A percentile compares a stretch with the other conserved stretches of the same genome.
Conservation (phyloP, 108 stramenopile genomes). For the Nannochloropsis gaditana region DNA sequence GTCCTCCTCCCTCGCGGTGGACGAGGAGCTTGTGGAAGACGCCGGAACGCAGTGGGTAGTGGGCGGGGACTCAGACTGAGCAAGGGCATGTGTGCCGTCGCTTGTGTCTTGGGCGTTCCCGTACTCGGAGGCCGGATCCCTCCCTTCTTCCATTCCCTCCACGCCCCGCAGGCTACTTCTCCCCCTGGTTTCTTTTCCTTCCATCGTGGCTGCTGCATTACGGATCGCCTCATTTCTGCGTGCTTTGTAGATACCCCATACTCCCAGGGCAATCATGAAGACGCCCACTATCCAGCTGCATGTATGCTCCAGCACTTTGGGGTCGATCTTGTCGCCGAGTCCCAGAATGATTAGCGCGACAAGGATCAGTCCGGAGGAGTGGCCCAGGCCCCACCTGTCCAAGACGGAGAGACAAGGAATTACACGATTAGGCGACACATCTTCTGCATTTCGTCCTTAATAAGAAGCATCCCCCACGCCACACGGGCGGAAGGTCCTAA, state of each 20-base stretch:
- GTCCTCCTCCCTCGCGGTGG: no score
- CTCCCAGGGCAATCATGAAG: constrained; percentile 32
- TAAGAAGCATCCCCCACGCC: no score
- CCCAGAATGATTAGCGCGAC: constrained; percentile 32
- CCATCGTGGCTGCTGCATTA: not conserved
- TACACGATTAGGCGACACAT: no score
- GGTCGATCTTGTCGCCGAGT: constrained; percentile 27
- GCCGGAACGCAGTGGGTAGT: no score
- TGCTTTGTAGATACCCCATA: constrained; percentile 21
- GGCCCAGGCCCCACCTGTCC: constrained; percentile 33
- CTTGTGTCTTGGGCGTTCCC: no score
- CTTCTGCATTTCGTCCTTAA: no score
- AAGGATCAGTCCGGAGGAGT: constrained; percentile 35
- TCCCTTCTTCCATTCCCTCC: not conserved
- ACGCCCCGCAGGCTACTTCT: not conserved
- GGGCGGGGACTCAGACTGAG: no score
- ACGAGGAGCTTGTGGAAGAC: no score
- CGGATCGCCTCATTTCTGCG: not conserved
- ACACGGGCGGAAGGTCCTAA: no score
- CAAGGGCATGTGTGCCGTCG: no score
- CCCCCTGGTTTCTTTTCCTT: not conserved
- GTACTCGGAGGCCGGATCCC: no score
- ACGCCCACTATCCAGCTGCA: constrained; percentile 32
- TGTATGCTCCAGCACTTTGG: constrained; percentile 7
- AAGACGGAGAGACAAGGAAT: no score